Percentiles rank a stretch among this genome's conserved stretches.
Conservation (phyloP, 495 filamentous ascomycete genomes). For the Aeminium ludgeri region DNA sequence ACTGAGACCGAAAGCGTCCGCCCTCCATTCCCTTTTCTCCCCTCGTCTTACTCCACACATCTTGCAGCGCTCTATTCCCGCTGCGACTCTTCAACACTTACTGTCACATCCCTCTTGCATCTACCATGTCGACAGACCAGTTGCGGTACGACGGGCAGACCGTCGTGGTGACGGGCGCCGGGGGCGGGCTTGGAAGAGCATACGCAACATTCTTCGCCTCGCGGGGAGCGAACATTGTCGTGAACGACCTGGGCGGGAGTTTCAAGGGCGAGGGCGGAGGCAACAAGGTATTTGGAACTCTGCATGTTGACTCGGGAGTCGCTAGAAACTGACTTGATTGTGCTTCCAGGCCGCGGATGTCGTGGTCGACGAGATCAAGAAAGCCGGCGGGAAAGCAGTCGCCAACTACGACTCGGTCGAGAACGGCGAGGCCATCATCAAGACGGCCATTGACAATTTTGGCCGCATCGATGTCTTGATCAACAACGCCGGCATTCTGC, state of each 20-base stretch:
- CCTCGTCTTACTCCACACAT: too few species aligned
- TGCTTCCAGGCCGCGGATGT: conserved; percentile 66
- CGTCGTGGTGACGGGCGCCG: conserved; percentile 90
- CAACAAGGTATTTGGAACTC: conserved; percentile 43
- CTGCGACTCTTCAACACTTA: too few species aligned
- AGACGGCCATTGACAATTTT: conserved; percentile 83
- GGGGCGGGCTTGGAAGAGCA: conserved; percentile 83
- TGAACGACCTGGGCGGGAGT: conserved; percentile 89
- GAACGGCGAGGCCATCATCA: conserved; percentile 87
- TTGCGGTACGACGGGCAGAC: conserved; percentile 92
- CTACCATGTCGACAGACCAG: conserved; percentile 22
- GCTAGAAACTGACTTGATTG: neutral
- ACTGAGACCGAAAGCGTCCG: too few species aligned
- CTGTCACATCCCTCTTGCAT: neutral
- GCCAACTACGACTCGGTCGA: conserved; percentile 97
- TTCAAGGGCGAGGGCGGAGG: conserved; percentile 89
- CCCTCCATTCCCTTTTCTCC: too few species aligned
- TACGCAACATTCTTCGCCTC: conserved; percentile 87
- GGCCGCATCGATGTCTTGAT: conserved; percentile 88
- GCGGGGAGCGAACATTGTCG: conserved; percentile 86
- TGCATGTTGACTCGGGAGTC: neutral
- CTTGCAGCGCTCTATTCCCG: too few species aligned
- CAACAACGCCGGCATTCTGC: conserved; percentile 95
- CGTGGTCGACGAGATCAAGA: conserved; percentile 86
- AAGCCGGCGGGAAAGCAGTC: conserved; percentile 86